Evolutionary conservation across 352 stramenopile species (phyloP).

Genomic region (Phytopythium helicoides): DNA sequence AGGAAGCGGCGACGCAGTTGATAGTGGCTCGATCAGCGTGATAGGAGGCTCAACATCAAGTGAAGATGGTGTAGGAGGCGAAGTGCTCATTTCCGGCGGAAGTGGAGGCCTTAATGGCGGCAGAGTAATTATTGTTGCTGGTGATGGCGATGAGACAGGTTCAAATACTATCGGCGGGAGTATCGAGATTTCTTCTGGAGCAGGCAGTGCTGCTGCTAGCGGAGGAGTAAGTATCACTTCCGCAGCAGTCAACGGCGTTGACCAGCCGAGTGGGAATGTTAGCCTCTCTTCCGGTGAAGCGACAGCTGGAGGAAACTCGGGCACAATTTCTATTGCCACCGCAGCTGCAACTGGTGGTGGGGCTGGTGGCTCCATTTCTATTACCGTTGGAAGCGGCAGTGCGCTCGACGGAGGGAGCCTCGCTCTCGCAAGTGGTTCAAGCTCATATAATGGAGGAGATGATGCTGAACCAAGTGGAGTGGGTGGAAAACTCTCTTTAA

Average conservation of each 20-base stretch:
- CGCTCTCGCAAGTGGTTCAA: background rate
- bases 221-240: conserved; percentile 6
- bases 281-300: conserved; percentile 4
- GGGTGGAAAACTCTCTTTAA: background rate
- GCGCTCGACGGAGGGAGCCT: background rate
- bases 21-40: conserved; percentile 1
- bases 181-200: conserved; percentile 7
- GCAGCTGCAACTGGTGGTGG: conserved; percentile 7
- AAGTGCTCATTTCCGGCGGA: conserved; percentile 8
- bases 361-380: conserved; percentile 8
- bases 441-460: conserved; percentile 3
- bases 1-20: background rate
- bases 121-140: background rate
- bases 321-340: conserved; percentile 7
- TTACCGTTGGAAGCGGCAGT: conserved; percentile 12
- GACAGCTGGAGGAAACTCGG: conserved; percentile 3
- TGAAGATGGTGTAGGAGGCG: conserved; percentile 4
- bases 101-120: conserved; percentile 1
- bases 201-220: background rate
- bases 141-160: background rate
- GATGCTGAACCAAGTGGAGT: conserved; percentile 5
- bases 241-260: background rate
- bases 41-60: background rate
- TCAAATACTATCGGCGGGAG: conserved; percentile 2
- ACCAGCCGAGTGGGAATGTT: conserved; percentile 9